Evolutionary conservation across 306 rosid species (phyloP).

Genomic region (Acacia confusa): DNA sequence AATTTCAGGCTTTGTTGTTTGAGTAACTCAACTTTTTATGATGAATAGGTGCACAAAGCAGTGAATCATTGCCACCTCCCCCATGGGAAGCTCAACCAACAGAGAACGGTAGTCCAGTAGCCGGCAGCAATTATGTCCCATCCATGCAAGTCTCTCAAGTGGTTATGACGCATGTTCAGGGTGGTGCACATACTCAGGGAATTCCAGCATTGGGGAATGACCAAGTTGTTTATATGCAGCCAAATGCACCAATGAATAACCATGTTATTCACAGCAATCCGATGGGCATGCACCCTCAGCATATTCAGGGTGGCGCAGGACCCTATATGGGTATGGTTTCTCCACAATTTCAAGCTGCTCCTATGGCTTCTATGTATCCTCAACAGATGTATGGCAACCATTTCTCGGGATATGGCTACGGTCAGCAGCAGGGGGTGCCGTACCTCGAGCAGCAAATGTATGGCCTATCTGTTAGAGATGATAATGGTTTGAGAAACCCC

Average conservation of each 20-base stretch:
- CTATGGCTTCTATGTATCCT: constrained; percentile 53
- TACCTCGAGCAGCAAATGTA: constrained; percentile 80
- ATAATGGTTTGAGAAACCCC: constrained; percentile 56
- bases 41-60: constrained; percentile 56
- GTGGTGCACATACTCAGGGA: constrained; percentile 53
- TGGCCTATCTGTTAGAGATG: constrained; percentile 70
- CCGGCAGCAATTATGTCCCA: constrained; percentile 61
- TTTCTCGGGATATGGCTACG: constrained; percentile 62
- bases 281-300: constrained; percentile 55
- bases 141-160: constrained; percentile 52
- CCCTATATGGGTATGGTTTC: constrained; percentile 62
- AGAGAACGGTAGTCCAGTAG: constrained; percentile 55
- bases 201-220: constrained; percentile 57
- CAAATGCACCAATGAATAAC: constrained; percentile 57
- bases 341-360: constrained; percentile 55
- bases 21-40: constrained; percentile 9
- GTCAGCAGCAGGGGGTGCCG: constrained; percentile 64
- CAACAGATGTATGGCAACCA: constrained; percentile 86
- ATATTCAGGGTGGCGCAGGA: constrained; percentile 50
- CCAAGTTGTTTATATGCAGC: constrained; percentile 65
- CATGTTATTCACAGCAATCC: constrained; percentile 62
- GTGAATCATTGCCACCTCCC: constrained; percentile 87
- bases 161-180: constrained; percentile 47
- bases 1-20: constrained; percentile 8
- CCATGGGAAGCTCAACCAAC: constrained; percentile 90